Evolutionary conservation across 2,329 filamentous ascomycete genomes (phyloP).

Genomic region (Chaetomiaceae sp.): DNA sequence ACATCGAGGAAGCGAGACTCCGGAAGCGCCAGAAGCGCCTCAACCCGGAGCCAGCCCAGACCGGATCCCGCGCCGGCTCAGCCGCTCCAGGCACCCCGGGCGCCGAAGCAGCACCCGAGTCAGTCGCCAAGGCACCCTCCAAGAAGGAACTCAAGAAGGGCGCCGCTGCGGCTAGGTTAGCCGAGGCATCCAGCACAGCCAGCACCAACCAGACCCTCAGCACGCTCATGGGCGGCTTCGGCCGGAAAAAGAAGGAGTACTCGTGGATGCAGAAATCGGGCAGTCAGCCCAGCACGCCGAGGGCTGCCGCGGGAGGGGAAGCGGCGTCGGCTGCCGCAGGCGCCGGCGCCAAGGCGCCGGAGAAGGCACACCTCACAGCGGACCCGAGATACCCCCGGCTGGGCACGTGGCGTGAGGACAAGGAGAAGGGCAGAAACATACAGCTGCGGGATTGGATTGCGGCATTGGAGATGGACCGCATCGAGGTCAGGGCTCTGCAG

Average conservation of each 20-base stretch:
- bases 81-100: slow-evolving; percentile 58
- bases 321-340: slow-evolving; percentile 31
- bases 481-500: slow-evolving; percentile 60
- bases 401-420: slow-evolving; percentile 75
- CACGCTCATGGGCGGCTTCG: slow-evolving; percentile 66
- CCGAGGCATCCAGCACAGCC: slow-evolving; percentile 72
- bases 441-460: slow-evolving; percentile 80
- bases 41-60: slow-evolving; percentile 50
- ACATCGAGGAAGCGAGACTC: slow-evolving; percentile 67
- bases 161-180: slow-evolving; percentile 69
- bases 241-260: slow-evolving; percentile 64
- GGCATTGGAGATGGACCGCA: slow-evolving; percentile 74
- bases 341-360: slow-evolving; percentile 26
- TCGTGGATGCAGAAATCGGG: slow-evolving; percentile 65
- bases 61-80: slow-evolving; percentile 51
- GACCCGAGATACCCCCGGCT: slow-evolving; percentile 56
- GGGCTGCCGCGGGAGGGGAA: slow-evolving; percentile 29
- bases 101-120: slow-evolving; percentile 58
- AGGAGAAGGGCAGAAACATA: slow-evolving; percentile 69
- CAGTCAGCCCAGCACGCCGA: slow-evolving; percentile 52
- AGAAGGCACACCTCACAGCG: slow-evolving; percentile 46
- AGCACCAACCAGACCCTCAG: slow-evolving; percentile 77
- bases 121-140: slow-evolving; percentile 57
- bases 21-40: slow-evolving; percentile 62
- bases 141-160: slow-evolving; percentile 84